phyloP scores from a whole-genome alignment of 2,329 filamentous ascomycete genomes.

The Penicillium sp. region DNA sequence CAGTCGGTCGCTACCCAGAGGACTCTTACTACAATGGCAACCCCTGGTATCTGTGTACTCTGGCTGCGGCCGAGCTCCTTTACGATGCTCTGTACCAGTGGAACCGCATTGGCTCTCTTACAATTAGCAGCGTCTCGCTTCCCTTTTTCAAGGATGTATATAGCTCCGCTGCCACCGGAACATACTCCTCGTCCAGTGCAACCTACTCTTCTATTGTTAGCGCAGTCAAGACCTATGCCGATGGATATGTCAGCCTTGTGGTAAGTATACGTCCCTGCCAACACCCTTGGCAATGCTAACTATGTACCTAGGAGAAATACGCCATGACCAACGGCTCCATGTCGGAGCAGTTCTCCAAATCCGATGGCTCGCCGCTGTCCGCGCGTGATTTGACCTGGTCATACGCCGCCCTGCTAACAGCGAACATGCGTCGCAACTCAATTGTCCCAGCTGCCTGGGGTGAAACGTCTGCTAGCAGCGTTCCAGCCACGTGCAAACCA shows the following conservation, averaged over 20 bases:
- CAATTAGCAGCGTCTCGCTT: constrained; percentile 61
- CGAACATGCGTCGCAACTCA: constrained; percentile 30
- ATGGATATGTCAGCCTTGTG: constrained; percentile 51
- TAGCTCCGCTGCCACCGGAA: constrained; percentile 56
- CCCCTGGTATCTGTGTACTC: constrained; percentile 72
- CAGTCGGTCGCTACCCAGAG: constrained; percentile 62
- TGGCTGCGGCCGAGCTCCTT: constrained; percentile 74
- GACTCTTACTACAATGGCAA: constrained; percentile 74
- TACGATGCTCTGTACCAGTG: constrained; percentile 72
- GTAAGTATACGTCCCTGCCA: constrained; percentile 12
- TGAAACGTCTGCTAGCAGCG: constrained; percentile 27
- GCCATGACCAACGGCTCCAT: constrained; percentile 32
- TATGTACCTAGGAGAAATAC: constrained; percentile 22
- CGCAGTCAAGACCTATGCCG: constrained; percentile 60
- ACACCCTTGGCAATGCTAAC: not conserved
- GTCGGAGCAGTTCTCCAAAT: constrained; percentile 40
- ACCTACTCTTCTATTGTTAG: constrained; percentile 54
- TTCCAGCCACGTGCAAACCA: constrained; percentile 29
- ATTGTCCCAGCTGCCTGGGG: constrained; percentile 36
- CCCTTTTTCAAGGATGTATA: constrained; percentile 67
- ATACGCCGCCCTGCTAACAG: constrained; percentile 42
- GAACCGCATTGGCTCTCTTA: constrained; percentile 59
- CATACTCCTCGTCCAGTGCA: constrained; percentile 56
- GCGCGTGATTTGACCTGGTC: constrained; percentile 46
- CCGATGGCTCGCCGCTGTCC: constrained; percentile 34